Evolutionary conservation across 1,139 yeast genomes (phyloP), one percentile per base, ranked within the genome.

Genomic region (Protomyces pachydermus): DNA sequence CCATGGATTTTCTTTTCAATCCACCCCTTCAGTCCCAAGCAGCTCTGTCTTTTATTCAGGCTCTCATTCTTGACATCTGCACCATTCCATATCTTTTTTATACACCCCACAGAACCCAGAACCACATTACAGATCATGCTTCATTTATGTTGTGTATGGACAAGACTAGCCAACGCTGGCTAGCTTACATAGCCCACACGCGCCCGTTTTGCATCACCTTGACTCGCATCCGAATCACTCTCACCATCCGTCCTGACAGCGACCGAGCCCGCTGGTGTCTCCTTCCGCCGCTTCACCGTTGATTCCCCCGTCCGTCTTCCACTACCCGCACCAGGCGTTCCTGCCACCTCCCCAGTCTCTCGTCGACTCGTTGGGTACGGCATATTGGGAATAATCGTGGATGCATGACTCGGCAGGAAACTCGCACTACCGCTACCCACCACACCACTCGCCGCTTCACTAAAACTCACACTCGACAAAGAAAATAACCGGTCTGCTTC

Each of bases 401-500:
- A 42, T 20, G 48, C 48, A 16, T n/a, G 48, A 12, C 25, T 20
- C 1, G 14, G 20, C 23, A 42, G 14, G 48, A 16, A 18, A 42
- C 48, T 10, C 46, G 46, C 46, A 8, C 10, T 12, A 2, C 20
- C 48, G 23, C 23, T 16, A 10, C 48, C 48, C 16, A 37, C 42
- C 42, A 37, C 42, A n/a, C 48, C 48, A 12, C 23, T n/a, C n/a
- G 62, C 62, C 23, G 62, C 42, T 37, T 58, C 62, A 37, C 56
- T 83, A 71, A 84, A 89, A 32, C 85, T 83, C 0, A 87, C 84
- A 2, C 95, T 86, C 67, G 95, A 86, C 72, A 89, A 77, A 53
- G 95, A 87, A 76, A 91, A 91, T 6, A 91, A 82, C 58, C 96
- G 84, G 72, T 91, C 98, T 52, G 87, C 88, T 68, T 90, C 96